phyloP scores from a whole-genome alignment of 352 stramenopile genomes.

The Phytopythium delawarense region DNA sequence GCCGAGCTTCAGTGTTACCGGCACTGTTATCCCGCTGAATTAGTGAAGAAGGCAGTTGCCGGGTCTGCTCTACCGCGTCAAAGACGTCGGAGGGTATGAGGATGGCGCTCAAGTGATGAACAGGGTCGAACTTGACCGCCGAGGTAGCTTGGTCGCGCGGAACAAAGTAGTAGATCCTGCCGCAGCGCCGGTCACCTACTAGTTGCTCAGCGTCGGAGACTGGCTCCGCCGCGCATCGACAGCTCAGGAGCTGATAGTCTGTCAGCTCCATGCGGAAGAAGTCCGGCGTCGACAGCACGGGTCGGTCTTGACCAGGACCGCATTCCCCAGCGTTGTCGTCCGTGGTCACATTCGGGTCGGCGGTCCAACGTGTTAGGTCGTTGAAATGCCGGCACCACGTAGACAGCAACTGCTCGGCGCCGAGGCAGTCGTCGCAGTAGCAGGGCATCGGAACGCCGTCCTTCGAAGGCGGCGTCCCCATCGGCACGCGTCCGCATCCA shows the following conservation, averaged over 20 bases:
- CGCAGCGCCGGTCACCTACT: neutral
- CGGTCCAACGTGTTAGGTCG: slow-evolving; percentile 40
- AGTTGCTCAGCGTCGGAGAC: neutral
- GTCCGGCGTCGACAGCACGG: slow-evolving; percentile 14
- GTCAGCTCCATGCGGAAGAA: slow-evolving; percentile 33
- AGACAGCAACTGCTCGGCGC: slow-evolving; percentile 34
- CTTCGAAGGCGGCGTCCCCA: slow-evolving; percentile 24
- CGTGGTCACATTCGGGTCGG: neutral
- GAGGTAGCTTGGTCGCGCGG: slow-evolving; percentile 4
- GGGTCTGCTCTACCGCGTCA: neutral
- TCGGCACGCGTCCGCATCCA: slow-evolving; percentile 23
- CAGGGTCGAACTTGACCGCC: slow-evolving; percentile 22
- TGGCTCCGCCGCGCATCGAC: neutral
- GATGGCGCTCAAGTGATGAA: slow-evolving; percentile 32
- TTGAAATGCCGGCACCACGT: slow-evolving; percentile 56
- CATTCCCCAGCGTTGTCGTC: neutral
- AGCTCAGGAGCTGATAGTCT: slow-evolving; percentile 18
- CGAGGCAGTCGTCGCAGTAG: slow-evolving; percentile 50
- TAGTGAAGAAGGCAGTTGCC: neutral
- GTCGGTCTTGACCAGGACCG: neutral
- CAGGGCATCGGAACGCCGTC: slow-evolving; percentile 41
- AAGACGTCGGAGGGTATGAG: slow-evolving; percentile 18
- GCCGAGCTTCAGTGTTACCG: neutral
- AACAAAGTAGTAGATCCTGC: slow-evolving; percentile 31
- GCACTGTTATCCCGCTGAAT: neutral